Evolutionary conservation across 805 yeast species (phyloP), one percentile per base, ranked within the genome.

Genomic region (Yamadazyma kitorensis): DNA sequence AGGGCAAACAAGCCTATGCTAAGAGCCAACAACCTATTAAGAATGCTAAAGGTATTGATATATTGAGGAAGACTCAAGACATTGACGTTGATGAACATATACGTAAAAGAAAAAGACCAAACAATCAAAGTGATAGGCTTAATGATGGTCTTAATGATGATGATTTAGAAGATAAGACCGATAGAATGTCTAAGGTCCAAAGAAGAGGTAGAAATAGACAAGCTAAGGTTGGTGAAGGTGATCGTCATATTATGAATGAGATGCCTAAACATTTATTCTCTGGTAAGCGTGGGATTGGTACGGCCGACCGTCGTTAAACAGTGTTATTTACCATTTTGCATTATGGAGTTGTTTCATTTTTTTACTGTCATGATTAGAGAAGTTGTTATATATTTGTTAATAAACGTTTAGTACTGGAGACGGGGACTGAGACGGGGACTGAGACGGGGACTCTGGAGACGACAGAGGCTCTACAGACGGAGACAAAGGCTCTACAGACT

Each of bases 141-240:
- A 79, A 79, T 53, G 95, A 84, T 55, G 97, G 96, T 74, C 78
- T 87, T 48, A 68, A 76, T 31, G 94, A 85, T 58, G 88, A 88
- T 45, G 79, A 83, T 16, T 64, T 80, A 58, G 79, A 95, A 62
- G 68, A 82, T 30, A 87, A 83, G 66, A 88, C 96, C 37, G 93
- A 82, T 47, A 81, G 93, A 73, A 69, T 88, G 66, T 83, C 78
- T 56, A 89, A 88, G 72, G 61, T 86, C 51, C 89, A 86, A 62
- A 86, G 96, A 77, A 81, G 96, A 68, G 94, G 85, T 57, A 80
- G 98, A 70, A 86, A 89, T 68, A 82, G 89, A 71, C 64, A 72
- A 55, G 96, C 97, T 27, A 81, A 95, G 65, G 84, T 80, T 47
- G 96, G 98, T 70, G 99, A 93, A 70, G 84, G 86, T 55, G 99